phyloP scores from a whole-genome alignment of 1,284 basidiomycete species.

The Malassezia nana region DNA sequence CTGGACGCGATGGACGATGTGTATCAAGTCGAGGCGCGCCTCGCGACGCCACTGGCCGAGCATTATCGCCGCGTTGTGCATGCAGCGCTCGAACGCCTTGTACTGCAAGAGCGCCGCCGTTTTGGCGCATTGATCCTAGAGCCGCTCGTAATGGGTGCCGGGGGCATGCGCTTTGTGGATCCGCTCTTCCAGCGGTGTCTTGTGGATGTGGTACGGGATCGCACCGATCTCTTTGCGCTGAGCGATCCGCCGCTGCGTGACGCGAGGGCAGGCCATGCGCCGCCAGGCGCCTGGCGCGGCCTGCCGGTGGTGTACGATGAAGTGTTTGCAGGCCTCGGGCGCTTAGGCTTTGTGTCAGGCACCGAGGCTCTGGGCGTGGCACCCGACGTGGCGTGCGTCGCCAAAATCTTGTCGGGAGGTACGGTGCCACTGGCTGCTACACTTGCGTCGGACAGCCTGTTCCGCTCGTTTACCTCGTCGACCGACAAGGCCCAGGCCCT shows the following conservation, averaged over 20 bases:
- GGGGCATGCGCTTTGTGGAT: constrained; percentile 95
- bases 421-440: constrained; percentile 69
- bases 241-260: constrained; percentile 27
- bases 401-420: constrained; percentile 89
- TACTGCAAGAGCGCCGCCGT: constrained; percentile 39
- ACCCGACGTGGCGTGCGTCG: constrained; percentile 70
- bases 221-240: constrained; percentile 50
- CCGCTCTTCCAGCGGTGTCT: constrained; percentile 86
- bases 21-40: constrained; percentile 64
- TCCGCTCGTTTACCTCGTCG: constrained; percentile 63
- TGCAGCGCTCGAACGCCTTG: constrained; percentile 54
- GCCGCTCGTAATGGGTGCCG: constrained; percentile 86
- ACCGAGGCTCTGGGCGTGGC: constrained; percentile 26
- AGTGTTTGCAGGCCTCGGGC: constrained; percentile 83
- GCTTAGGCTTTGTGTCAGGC: constrained; percentile 57
- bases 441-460: constrained; percentile 68
- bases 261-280: background rate
- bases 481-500: constrained; percentile 71
- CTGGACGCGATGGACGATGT: constrained; percentile 56
- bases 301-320: constrained; percentile 92
- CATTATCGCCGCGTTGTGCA: constrained; percentile 61
- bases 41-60: constrained; percentile 57
- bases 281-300: constrained; percentile 55
- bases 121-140: constrained; percentile 74
- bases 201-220: constrained; percentile 66